Base-by-base conservation (phyloP, 352 stramenopile genomes). In the Saprolegnia parasitica region DNA sequence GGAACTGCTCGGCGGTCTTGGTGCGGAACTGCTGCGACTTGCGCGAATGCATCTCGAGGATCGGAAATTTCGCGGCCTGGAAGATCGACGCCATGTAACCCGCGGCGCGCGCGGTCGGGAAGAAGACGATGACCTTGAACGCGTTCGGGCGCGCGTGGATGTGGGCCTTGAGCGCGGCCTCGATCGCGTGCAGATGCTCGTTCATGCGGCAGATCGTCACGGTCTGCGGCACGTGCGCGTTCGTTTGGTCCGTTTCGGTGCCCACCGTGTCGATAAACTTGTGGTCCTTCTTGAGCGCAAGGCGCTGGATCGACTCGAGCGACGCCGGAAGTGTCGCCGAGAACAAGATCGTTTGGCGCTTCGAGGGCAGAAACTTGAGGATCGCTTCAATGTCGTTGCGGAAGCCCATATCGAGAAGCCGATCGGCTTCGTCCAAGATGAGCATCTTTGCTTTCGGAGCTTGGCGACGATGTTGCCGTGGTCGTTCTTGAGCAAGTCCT, bases 61-160 rank as follows among this genome's bases (percentile, higher is more conserved):
- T 86, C 35, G 78, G 76, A 61, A 86, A 91, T 2, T 81, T 81
- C 32, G 81, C 80, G 10, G 74, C 76, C 29, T 81, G 79, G 72
- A 98, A 97, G 46, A 98, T 83, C 68, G 97, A 81, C 10, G 90
- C 85, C 78, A 93, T 93, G 76, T 97, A 96, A 62, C 88, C 78
- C 2, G 91, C 89, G 10, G 93, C 78, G 39, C 91, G 84, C 32
- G 91, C 91, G 8, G 91, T 97, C 9, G 88, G 89, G 77, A 97
- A 96, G 77, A 99, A 98, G 10, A 98, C 82, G 65, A 99, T 93
- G 29, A 98, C 81, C 84, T 98, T 98, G 85, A 96, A 98, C 23
- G 26, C 50, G 71, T 91, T 76, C 24, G 72, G 65, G 11, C 76
- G 72, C 61, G 84, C 78, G 11, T 62, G 71, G 54, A 86, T 95